Evolutionary conservation across 164 flowering plant genomes (phyloP), one percentile per base, ranked within the genome.

Genomic region (Akebia trifoliata): DNA sequence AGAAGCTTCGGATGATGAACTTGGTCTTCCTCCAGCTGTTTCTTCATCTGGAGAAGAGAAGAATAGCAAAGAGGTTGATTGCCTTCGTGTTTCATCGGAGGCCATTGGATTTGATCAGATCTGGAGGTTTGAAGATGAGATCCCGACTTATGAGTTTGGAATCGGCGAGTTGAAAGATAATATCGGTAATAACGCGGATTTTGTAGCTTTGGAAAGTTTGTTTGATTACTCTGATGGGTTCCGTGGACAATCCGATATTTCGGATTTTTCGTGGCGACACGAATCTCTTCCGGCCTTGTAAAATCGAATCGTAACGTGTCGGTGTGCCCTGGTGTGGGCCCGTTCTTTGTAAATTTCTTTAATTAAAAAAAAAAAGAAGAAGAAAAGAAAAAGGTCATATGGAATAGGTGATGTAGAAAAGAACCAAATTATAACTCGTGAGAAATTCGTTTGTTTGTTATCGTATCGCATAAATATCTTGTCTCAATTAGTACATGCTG

Each of bases 1-100:
- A 0, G 95, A 67, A 55, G 95, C 95, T 1, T 87, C 95, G 0
- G 95, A 85, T 45, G 87, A 84, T 53, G 95, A 87, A 64, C 81
- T 87, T 11, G 95, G 95, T 0, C 75, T 87, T n/a, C 95, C 91
- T 14, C 91, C 95, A 11, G 54, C 54, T 0, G 25, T 57, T 4
- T 21, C 84, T 4, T n/a, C 63, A 0, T 25, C 57, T 7, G 54
- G 26, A 6, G 66, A 39, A 1, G 68, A 26, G 31, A 18, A 57
- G 7, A 56, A 70, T 48, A 24, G 59, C 26, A 20, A 18, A 1
- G 50, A 43, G 17, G 26, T 17, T 1, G 36, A 40, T n/a, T 38
- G 0, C 4, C 14, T 4, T 61, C 57, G 62, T 49, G 66, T 24
- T 1, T 18, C 65, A 3, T 35, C 66, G 2, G 66, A 57, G 18